Evolutionary conservation across 1,284 basidiomycete genomes (phyloP), one percentile per base, ranked within the genome.

Genomic region (Leccinum proliferum): DNA sequence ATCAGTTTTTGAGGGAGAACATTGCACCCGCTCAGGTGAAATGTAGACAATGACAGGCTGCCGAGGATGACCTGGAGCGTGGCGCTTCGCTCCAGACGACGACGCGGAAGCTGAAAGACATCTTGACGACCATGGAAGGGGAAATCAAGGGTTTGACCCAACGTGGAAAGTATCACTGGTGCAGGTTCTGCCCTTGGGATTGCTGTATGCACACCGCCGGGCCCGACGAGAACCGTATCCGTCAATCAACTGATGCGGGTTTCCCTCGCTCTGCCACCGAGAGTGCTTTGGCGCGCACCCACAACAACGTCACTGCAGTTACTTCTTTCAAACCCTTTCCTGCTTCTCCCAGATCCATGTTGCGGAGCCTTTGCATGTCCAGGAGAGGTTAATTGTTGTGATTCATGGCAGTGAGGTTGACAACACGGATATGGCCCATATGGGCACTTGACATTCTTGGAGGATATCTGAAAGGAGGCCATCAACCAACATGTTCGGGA

Each of bases 201-300:
- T 15, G 68, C 68, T 59, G 62, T 60, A 72, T 76, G 64, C 75
- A 72, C 25, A 68, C 79, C n/a, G 72, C 81, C 60, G 83, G 83
- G 3, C 86, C 90, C 0, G 91, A 93, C 69, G 90, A 93, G 70
- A 82, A 81, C 61, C 85, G 89, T 35, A 85, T 98, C 56, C 83
- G 86, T 58, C 90, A 94, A 69, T 80, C 99, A 58, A 89, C 88
- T 15, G 96, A 99, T 68, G 99, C 99, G 97, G 97, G 97, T 58
- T 99, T 99, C 78, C 87, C 92, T 32, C 86, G 93, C 12, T 84
- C 85, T 50, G 92, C 93, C 4, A 93, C 92, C 1, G 89, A 93
- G 70, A 84, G 87, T 61, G 96, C 96, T 5, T 78, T 99, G 21
- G 75, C 83, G 25, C 89, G 95, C 29, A 89, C 90, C 15, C 86